Evolutionary conservation across 2,329 filamentous ascomycete species (phyloP).

Genomic region (Pseudovirgaria hyperparasitica): DNA sequence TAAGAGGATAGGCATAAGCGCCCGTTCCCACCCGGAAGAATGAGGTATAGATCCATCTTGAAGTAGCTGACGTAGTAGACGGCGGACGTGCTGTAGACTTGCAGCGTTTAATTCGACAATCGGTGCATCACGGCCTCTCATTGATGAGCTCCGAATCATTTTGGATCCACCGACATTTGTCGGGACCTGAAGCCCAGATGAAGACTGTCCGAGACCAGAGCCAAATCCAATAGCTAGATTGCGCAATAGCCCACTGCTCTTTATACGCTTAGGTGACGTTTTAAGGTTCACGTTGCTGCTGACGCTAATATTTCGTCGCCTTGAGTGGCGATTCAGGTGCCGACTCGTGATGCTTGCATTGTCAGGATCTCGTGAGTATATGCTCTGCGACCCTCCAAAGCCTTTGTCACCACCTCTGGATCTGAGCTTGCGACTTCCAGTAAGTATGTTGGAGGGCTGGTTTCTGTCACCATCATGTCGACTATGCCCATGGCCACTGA

Average conservation of each 20-base stretch:
- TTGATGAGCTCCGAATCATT: conserved; percentile 63
- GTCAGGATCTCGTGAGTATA: conserved; percentile 52
- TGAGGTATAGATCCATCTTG: conserved; percentile 64
- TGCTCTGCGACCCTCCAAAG: conserved; percentile 51
- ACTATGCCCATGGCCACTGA: too few species aligned
- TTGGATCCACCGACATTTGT: conserved; percentile 17
- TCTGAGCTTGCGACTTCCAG: conserved; percentile 63
- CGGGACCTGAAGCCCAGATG: conserved; percentile 8
- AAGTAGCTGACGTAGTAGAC: conserved; percentile 71
- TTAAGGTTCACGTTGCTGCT: conserved; percentile 62
- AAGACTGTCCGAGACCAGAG: conserved; percentile 23
- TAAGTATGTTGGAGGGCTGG: conserved; percentile 59
- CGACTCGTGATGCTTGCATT: conserved; percentile 52
- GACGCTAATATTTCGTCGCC: conserved; percentile 73
- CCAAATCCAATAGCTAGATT: too few species aligned
- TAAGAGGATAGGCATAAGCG: conserved; percentile 77
- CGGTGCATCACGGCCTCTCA: conserved; percentile 60
- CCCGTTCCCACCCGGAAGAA: conserved; percentile 71
- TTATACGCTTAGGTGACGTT: conserved; percentile 55
- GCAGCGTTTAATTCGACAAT: conserved; percentile 77
- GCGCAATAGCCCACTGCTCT: conserved; percentile 41
- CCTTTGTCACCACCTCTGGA: conserved; percentile 62
- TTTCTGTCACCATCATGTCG: conserved; percentile 69
- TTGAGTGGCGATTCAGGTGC: conserved; percentile 48
- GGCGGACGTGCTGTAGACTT: conserved; percentile 78